Evolutionary conservation across 352 stramenopile species (phyloP).

Genomic region (Elongisporangium prolatum): DNA sequence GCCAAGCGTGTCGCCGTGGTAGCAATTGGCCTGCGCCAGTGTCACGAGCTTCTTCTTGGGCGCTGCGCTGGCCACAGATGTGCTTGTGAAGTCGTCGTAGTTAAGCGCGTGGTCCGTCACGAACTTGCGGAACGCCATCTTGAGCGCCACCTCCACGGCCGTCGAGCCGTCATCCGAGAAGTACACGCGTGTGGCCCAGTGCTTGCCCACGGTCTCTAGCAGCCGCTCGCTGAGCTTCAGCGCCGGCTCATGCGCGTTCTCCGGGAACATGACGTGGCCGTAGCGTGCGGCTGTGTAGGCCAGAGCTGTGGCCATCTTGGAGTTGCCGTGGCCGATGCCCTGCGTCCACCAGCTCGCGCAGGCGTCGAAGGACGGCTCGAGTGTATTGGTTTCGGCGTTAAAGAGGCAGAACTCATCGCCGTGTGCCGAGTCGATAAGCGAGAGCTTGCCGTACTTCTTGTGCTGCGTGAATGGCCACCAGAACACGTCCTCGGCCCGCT

Average conservation of each 20-base stretch:
- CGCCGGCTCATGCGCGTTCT: slow-evolving; percentile 86
- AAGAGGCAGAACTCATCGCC: slow-evolving; percentile 82
- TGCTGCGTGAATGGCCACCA: slow-evolving; percentile 95
- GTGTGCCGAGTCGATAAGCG: slow-evolving; percentile 87
- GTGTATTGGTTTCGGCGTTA: slow-evolving; percentile 35
- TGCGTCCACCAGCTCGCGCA: slow-evolving; percentile 94
- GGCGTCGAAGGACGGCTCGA: slow-evolving; percentile 82
- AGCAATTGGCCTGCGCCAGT: slow-evolving; percentile 86
- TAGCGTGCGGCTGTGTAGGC: slow-evolving; percentile 89
- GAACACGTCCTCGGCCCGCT: slow-evolving; percentile 69
- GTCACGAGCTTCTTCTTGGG: slow-evolving; percentile 57
- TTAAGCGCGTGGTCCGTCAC: slow-evolving; percentile 60
- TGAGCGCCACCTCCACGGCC: slow-evolving; percentile 87
- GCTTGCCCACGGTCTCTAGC: slow-evolving; percentile 68
- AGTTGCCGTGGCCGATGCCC: slow-evolving; percentile 86
- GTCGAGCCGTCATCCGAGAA: slow-evolving; percentile 91
- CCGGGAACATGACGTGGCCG: slow-evolving; percentile 91
- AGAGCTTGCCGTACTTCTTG: slow-evolving; percentile 74
- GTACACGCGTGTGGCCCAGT: slow-evolving; percentile 87
- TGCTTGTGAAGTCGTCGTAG: slow-evolving; percentile 40
- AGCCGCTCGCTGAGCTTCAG: slow-evolving; percentile 75
- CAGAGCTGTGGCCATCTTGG: slow-evolving; percentile 82
- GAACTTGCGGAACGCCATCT: slow-evolving; percentile 90
- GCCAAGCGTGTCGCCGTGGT: slow-evolving; percentile 90
- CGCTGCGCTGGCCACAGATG: slow-evolving; percentile 5